Evolutionary conservation across 106 monocot species (phyloP).

Genomic region (Hemerocallis citrina): DNA sequence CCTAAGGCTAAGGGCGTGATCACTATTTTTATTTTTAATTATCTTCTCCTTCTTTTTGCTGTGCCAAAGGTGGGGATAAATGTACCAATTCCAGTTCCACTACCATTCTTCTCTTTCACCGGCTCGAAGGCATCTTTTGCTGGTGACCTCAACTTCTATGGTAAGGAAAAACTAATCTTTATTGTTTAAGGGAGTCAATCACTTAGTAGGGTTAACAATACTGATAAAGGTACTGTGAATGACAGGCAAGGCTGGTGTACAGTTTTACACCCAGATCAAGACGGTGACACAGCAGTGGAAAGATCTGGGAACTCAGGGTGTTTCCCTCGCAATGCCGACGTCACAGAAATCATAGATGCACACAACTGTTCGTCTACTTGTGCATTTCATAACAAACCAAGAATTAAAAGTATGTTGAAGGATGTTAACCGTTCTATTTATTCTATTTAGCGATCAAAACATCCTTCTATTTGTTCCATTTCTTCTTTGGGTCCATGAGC

Average conservation of each 20-base stretch:
- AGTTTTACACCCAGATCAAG: constrained; percentile 93
- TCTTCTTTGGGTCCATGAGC: too few species aligned
- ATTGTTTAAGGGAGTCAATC: background rate
- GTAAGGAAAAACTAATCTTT: background rate
- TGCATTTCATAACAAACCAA: too few species aligned
- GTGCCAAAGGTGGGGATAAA: constrained; percentile 98
- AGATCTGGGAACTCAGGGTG: constrained; percentile 49
- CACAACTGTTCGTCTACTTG: too few species aligned
- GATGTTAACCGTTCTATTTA: too few species aligned
- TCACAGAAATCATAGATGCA: constrained; percentile 44
- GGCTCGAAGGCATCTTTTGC: constrained; percentile 97
- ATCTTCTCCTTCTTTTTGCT: background rate
- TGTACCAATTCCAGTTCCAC: constrained; percentile 94
- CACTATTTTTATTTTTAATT: background rate
- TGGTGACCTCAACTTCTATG: constrained; percentile 93
- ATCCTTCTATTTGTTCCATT: too few species aligned
- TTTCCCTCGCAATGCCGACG: constrained; percentile 92
- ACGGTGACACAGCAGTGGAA: constrained; percentile 98
- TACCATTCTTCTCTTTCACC: constrained; percentile 99
- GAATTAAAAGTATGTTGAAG: too few species aligned
- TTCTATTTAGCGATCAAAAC: too few species aligned
- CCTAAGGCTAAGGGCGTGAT: background rate
- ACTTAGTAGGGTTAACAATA: background rate
- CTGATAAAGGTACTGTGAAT: background rate
- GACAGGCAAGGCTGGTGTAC: constrained; percentile 92